Percentiles rank a stretch among this genome's conserved stretches.
These are phyloP conservation scores for Colletotrichum coccodes DNA, from an alignment of 2,329 filamentous ascomycete species.

Conservation along the genomic window DNA sequence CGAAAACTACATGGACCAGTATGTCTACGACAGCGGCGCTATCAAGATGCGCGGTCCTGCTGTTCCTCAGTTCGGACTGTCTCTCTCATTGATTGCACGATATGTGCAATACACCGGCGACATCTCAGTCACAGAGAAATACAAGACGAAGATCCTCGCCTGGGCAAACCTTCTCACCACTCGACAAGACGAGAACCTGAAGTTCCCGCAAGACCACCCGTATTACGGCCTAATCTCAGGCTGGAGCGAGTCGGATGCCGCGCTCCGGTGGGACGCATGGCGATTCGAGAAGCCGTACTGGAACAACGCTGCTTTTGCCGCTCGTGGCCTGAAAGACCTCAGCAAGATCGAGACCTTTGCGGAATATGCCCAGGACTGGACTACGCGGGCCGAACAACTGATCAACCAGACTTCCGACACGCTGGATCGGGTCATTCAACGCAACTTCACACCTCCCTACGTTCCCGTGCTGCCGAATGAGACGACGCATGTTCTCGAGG, in stretches of 20 bases:
- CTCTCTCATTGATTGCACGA: slow-evolving; percentile 25
- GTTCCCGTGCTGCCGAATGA: slow-evolving; percentile 14
- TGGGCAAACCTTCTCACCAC: slow-evolving; percentile 10
- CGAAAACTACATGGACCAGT: slow-evolving; percentile 51
- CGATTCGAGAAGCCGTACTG: slow-evolving; percentile 10
- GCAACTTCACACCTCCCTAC: slow-evolving; percentile 1
- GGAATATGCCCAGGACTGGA: slow-evolving; percentile 2
- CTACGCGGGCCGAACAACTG: background rate
- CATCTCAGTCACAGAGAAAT: background rate
- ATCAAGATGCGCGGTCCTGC: slow-evolving; percentile 24
- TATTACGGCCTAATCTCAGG: slow-evolving; percentile 17
- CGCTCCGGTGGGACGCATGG: background rate
- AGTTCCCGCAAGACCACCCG: slow-evolving; percentile 3
- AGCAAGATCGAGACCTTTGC: slow-evolving; percentile 8
- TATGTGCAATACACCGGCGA: slow-evolving; percentile 24
- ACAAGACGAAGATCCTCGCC: slow-evolving; percentile 15
- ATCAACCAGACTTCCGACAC: background rate
- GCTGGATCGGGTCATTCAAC: background rate
- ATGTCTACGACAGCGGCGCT: slow-evolving; percentile 44
- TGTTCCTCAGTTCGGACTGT: slow-evolving; percentile 8
- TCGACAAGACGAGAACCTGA: slow-evolving; percentile 7
- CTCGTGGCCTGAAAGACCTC: background rate
- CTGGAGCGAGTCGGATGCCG: slow-evolving; percentile 10
- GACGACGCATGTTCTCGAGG: slow-evolving; percentile 1
- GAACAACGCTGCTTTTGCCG: slow-evolving; percentile 9